Base-by-base conservation (phyloP, 2,329 filamentous ascomycete genomes). In the Aspergillus calidoustus region DNA sequence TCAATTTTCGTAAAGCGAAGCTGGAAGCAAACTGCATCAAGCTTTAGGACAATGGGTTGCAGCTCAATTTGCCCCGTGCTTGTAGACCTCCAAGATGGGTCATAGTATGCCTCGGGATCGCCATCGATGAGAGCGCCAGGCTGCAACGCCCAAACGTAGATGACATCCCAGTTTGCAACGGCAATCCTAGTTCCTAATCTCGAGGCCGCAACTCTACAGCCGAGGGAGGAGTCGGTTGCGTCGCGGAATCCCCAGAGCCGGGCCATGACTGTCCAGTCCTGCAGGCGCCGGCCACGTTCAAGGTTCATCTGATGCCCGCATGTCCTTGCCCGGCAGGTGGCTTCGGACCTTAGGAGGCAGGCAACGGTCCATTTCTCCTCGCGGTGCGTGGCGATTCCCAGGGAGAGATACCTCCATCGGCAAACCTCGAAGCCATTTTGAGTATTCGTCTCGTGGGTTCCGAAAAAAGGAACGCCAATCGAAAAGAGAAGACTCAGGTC, bases 81-180 rank as follows among this genome's bases (percentile, higher is more conserved):
- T 17, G 61, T 44, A 6, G 69, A 66, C 44, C 63, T 60, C 66
- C 68, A 76, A 11, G 66, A 66, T 1, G 65, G 57, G 7, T 73
- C 76, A 59, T 80, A 80, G 47, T 74, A 76, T 7, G 64, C 65
- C 31, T 66, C 66, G 4, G 50, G 38, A 50, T 74, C 69, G 41
- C 69, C 68, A n/a, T 74, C 69, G 23, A 79, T 71, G 15, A 81
- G 59, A 44, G 68, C 73, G n/a, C 61, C 44, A 1, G 79, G 79
- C 23, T 78, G 68, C 53, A 81, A 38, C 3, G 75, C 68, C 76
- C 79, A 81, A 28, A 81, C 60, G 17, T 76, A 76, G 22, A 81
- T 59, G 1, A 70, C 70, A 54, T 80, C 77, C 79, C 79, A 81
- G 48, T 76, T 76, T 5, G 75, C 75, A 34, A 80, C 71, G 4